A percentile compares a stretch with the other conserved stretches of the same genome.
Evolutionary conservation across 129 eudicot species (phyloP).

Genomic region (Tagetes patula): DNA sequence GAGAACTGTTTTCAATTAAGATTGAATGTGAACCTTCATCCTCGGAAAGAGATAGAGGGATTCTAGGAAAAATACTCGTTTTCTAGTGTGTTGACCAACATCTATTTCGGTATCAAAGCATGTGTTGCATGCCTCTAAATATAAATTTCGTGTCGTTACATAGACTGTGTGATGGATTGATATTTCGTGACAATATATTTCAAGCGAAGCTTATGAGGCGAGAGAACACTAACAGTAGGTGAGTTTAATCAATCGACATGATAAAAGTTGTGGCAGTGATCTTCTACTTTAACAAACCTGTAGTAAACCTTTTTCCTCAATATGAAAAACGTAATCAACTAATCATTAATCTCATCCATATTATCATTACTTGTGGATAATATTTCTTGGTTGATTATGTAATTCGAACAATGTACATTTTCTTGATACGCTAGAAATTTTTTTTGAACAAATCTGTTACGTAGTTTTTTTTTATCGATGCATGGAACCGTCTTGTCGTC

Average conservation of each 20-base stretch:
- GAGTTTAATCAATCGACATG: background rate
- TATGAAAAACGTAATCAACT: background rate
- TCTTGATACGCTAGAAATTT: no score
- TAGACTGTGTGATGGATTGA: no score
- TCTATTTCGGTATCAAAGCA: no score
- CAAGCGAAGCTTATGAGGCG: background rate
- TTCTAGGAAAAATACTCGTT: background rate
- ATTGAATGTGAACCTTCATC: background rate
- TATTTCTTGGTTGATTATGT: background rate
- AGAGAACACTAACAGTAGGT: background rate
- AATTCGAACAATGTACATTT: no score
- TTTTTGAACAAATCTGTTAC: no score
- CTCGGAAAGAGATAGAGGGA: background rate
- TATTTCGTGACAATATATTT: background rate
- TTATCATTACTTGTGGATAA: background rate
- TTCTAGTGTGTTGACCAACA: background rate
- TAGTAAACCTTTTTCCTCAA: background rate
- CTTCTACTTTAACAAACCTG: background rate
- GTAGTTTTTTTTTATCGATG: no score
- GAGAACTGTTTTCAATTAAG: background rate
- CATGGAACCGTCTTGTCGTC: no score
- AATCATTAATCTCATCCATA: background rate
- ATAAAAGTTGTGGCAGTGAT: background rate
- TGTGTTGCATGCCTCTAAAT: no score
- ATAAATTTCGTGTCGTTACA: no score